Base-by-base conservation (phyloP, 1,284 basidiomycete genomes). In the Pisolithus thermaeus region DNA sequence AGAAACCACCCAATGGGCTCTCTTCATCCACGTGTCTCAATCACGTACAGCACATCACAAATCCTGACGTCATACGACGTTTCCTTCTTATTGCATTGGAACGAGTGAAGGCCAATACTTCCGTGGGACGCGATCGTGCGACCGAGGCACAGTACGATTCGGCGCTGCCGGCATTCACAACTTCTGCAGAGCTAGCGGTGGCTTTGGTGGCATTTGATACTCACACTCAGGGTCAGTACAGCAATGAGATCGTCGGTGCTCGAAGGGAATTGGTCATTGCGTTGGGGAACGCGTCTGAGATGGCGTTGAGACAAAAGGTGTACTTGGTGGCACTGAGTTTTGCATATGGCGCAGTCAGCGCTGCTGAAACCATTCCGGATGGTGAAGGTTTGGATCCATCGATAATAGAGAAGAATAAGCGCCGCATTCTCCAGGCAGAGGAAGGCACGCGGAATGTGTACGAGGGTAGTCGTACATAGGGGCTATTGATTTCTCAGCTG, bases 221-320 rank as follows among this genome's bases (percentile, higher is more conserved):
- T 2, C 61, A 56, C 7, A 62, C 62, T 1, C 49, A 58, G 23
- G 64, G 63, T 8, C 50, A 52, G 25, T 68, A 61, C 43, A 35
- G 48, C 8, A 42, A 50, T 5, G 40, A 58, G 12, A 38, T 65
- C 9, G 7, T 37, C 3, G 66, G 62, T 12, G 58, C 56, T 18
- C 44, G 57, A 40, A 62, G 59, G 48, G 66, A 70, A 47, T 49
- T 65, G 8, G 68, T 66, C 2, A 53, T 67, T n/a, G 63, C 59
- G 23, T 47, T 70, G 18, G 64, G 67, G 1, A 68, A 70, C 50
- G 69, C 67, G 18, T 61, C 67, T 1, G 66, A 69, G 56, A 69
- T 70, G 69, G 64, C 65, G 2, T 47, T 64, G 12, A 51, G 58
- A 2, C 36, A 50, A 23, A 45, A 47, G 22, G 46, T 58, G 6